Conservation (phyloP, 2,329 filamentous ascomycete species). For the Emmonsiellopsis sp. region DNA sequence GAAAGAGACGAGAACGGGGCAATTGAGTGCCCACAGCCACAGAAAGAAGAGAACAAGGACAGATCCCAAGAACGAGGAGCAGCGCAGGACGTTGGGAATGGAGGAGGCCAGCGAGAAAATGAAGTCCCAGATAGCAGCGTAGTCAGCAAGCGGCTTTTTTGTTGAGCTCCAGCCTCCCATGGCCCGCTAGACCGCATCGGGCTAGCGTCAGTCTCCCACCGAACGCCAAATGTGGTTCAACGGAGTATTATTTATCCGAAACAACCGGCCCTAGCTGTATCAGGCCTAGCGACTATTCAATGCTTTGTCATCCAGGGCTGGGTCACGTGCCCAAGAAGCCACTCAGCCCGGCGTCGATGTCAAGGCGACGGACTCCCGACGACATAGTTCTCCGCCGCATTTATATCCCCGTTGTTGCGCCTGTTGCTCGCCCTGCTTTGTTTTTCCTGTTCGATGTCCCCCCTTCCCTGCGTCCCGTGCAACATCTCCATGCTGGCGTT, state of each 20-base stretch:
- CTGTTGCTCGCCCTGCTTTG: conserved; percentile 2
- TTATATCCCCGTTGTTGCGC: conserved; percentile 12
- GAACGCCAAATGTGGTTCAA: too few relatives aligned
- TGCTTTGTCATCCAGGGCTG: background rate
- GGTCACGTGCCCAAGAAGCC: background rate
- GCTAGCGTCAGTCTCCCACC: too few relatives aligned
- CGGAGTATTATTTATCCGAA: too few relatives aligned
- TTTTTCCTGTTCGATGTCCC: conserved; percentile 19
- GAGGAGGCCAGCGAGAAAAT: background rate
- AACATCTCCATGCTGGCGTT: conserved; percentile 26
- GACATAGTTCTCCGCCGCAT: too few relatives aligned
- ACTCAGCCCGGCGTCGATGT: too few relatives aligned
- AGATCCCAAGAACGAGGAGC: background rate
- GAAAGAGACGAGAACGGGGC: background rate
- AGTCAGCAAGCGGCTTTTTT: too few relatives aligned
- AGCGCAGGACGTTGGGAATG: background rate
- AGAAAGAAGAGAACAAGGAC: background rate
- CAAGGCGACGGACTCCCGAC: background rate
- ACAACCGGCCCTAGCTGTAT: background rate
- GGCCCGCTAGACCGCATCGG: too few relatives aligned
- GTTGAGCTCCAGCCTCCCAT: too few relatives aligned
- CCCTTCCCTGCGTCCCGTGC: conserved; percentile 16
- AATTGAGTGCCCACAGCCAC: conserved; percentile 2
- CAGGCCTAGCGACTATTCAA: background rate
- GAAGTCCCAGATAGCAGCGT: background rate